Conservation (phyloP, 148 eudicot genomes). For the Amaranthus hypochondriacus region DNA sequence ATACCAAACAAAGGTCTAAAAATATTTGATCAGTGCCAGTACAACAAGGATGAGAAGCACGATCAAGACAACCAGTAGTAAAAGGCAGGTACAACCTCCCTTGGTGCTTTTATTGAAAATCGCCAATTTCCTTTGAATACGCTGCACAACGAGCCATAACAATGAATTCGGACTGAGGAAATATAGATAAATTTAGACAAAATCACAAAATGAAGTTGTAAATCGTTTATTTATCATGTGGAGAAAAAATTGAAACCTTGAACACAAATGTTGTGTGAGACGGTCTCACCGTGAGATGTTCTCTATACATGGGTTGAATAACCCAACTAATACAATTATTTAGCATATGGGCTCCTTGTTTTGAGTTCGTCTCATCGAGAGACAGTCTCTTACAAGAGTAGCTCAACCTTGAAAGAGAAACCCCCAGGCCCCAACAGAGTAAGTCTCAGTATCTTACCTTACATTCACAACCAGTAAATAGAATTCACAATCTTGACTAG, state of each 20-base stretch:
- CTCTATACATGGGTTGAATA: no score
- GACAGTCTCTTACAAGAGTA: no score
- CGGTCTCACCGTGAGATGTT: neutral
- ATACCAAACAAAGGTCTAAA: slow-evolving; percentile 34
- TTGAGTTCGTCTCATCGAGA: no score
- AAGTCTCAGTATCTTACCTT: no score
- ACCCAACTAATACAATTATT: no score
- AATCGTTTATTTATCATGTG: neutral
- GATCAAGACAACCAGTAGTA: slow-evolving; percentile 52
- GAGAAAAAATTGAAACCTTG: neutral
- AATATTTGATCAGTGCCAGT: slow-evolving; percentile 59
- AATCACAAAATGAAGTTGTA: neutral
- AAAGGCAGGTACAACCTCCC: slow-evolving; percentile 72
- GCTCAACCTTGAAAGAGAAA: no score
- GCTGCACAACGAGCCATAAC: slow-evolving; percentile 40
- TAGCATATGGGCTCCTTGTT: no score
- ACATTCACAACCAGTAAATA: no score
- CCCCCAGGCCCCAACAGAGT: no score
- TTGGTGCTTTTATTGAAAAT: slow-evolving; percentile 69
- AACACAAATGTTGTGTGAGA: neutral
- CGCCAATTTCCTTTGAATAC: slow-evolving; percentile 70
- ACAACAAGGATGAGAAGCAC: slow-evolving; percentile 46
- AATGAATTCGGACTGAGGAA: neutral
- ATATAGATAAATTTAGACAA: neutral
- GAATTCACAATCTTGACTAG: no score